phyloP scores from a whole-genome alignment of 176 grass and related monocot genomes.

The Pontederia crassipes region DNA sequence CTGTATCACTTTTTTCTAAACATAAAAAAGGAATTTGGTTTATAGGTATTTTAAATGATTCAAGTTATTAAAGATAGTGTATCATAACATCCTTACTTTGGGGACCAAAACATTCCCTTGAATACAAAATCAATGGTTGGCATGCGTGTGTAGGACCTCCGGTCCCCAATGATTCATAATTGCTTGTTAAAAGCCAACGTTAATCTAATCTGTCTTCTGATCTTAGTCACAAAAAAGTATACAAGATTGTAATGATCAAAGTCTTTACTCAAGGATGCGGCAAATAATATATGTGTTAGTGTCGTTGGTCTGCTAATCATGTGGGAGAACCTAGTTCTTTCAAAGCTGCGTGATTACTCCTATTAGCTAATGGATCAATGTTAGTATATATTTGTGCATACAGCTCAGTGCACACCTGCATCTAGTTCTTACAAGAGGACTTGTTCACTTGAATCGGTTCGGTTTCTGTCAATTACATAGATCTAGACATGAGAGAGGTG shows the following conservation, averaged over 20 bases:
- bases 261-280: neutral
- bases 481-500: slow-evolving; percentile 21
- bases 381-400: too few relatives aligned
- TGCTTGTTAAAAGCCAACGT: too few relatives aligned
- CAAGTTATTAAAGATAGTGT: neutral
- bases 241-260: neutral
- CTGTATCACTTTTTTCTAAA: neutral
- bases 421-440: neutral
- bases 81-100: neutral
- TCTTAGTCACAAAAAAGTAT: neutral
- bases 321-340: slow-evolving; percentile 9
- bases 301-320: neutral
- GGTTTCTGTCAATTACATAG: slow-evolving; percentile 26
- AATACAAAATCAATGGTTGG: neutral
- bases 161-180: neutral
- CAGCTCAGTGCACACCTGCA: neutral
- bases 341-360: slow-evolving; percentile 6
- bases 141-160: neutral
- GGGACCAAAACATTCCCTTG: neutral
- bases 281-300: slow-evolving; percentile 1
- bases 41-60: slow-evolving; percentile 6
- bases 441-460: neutral
- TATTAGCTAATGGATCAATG: neutral
- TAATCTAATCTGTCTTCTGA: too few relatives aligned
- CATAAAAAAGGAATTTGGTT: neutral